Base-by-base conservation (phyloP, 2,329 filamentous ascomycete genomes). In the Diplodia corticola region DNA sequence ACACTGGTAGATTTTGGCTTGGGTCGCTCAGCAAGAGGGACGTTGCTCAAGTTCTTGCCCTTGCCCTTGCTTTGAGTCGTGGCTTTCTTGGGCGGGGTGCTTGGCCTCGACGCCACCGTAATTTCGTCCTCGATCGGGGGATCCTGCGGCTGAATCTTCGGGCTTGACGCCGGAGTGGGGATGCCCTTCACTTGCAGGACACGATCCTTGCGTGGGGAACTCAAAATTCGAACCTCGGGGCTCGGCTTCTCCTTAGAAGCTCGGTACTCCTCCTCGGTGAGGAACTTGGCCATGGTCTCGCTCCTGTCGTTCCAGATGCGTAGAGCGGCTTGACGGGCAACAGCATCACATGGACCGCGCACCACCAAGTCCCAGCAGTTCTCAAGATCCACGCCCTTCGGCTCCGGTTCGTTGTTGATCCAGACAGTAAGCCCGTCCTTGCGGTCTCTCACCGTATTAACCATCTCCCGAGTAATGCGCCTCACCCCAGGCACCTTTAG, bases 291-390 rank as follows among this genome's bases (percentile, higher is more conserved):
- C 40, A 44, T 44, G n/a, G 40, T 74, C 2, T 73, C 70, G 64
- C 72, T 72, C 0, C 71, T 74, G 66, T 88, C 85, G 69, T 88
- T 79, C 86, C 86, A 88, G 67, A 79, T 80, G 63, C 82, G 82
- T 77, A 89, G 78, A 24, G 86, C 86, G 17, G 88, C 90, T 46
- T 92, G 82, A 57, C 84, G 85, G 22, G 95, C 95, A 46, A 99
- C 90, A 69, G 93, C 89, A 75, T 99, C 95, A 74, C 92, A 95
- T 72, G 91, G 90, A 22, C 92, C 93, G 70, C 88, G 88, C 40
- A 99, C 90, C 20, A 98, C 88, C 68, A 97, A 80, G 77, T 99
- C 95, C 90, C 93, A 99, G 73, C 92, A 93, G 69, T 96, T 90
- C 74, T 94, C 93, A 69, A 98, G 89, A 67, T 97, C 93, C 69